Evolutionary conservation across 1,284 basidiomycete species (phyloP), one percentile per base, ranked within the genome.

Genomic region (Mixia osmundae): DNA sequence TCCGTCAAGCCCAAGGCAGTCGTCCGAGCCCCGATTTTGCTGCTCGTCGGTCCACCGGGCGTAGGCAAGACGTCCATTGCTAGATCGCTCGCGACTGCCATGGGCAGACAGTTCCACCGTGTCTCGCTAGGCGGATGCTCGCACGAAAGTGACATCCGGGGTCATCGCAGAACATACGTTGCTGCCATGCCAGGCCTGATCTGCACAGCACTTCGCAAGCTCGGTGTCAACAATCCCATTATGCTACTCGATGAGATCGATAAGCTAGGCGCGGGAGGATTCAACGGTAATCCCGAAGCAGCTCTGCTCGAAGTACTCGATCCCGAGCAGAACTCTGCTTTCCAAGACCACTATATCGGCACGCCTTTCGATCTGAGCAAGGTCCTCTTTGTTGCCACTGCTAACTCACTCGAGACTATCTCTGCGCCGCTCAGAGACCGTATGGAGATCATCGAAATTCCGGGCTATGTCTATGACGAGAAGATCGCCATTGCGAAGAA

Each of bases 91-190:
- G 74, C 83, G 0, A 66, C 78, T 6, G 80, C 82, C 6, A 61
- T 91, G 28, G 69, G 76, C 36, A 61, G 82, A 37, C 71, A 80
- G 52, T 89, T 91, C 62, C 87, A 85, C 69, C 69, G 89, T 31
- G 94, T 99, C 63, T 85, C 79, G 10, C 87, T 97, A 3, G 91
- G 91, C 47, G 87, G 91, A 19, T 59, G 97, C 50, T 83, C 82
- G 39, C 91, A 97, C 53, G 87, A 95, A 0, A 89, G 91, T 37
- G 91, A 97, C 66, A 95, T 99, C 57, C 95, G 95, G 61, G 91
- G 91, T 3, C 89, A 99, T 55, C 64, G 91, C 49, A 63, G 91
- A 52, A 99, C 89, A 15, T 97, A 95, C 53, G 49, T 52, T 42
- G 77, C 76, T 33, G 83, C 85, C 0, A 70, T 97, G 49, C 89